Percentiles rank a stretch among this genome's conserved stretches.
Conservation (phyloP, 2,329 filamentous ascomycete species). For the Huntiella savannae region DNA sequence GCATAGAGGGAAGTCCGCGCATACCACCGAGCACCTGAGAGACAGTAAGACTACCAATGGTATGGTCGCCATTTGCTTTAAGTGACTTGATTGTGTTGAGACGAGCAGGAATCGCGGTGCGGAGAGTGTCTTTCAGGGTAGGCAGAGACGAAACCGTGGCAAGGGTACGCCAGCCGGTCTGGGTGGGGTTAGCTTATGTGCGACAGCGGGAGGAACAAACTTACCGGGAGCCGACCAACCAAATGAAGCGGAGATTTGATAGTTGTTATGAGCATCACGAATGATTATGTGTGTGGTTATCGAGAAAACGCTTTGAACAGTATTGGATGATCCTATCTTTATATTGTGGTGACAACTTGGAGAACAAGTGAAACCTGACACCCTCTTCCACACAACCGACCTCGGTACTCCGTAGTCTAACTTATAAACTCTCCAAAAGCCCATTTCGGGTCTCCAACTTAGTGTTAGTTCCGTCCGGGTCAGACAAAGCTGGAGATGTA, state of each 20-base stretch:
- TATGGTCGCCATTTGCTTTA: conserved; percentile 66
- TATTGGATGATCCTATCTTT: too few relatives aligned
- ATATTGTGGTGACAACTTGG: too few relatives aligned
- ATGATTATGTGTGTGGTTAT: too few relatives aligned
- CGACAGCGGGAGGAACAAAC: not conserved
- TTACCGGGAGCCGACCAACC: not conserved
- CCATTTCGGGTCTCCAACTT: too few relatives aligned
- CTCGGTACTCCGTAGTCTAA: too few relatives aligned
- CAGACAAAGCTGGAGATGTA: too few relatives aligned
- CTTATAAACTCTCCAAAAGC: too few relatives aligned
- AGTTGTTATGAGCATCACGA: not conserved
- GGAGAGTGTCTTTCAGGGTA: conserved; percentile 81
- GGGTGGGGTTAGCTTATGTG: not conserved
- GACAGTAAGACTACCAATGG: conserved; percentile 80
- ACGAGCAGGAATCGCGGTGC: conserved; percentile 73
- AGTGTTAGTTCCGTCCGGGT: too few relatives aligned
- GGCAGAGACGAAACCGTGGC: conserved; percentile 18
- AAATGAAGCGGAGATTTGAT: not conserved
- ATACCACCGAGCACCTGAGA: conserved; percentile 91
- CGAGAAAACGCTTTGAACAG: too few relatives aligned
- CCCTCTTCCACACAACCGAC: too few relatives aligned
- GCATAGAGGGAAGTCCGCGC: conserved; percentile 93
- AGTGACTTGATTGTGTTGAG: conserved; percentile 85
- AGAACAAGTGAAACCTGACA: too few relatives aligned
- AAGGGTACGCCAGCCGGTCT: conserved; percentile 1